Base-by-base conservation (phyloP, 768 basidiomycete genomes). In the Hemileccinum impolitum region DNA sequence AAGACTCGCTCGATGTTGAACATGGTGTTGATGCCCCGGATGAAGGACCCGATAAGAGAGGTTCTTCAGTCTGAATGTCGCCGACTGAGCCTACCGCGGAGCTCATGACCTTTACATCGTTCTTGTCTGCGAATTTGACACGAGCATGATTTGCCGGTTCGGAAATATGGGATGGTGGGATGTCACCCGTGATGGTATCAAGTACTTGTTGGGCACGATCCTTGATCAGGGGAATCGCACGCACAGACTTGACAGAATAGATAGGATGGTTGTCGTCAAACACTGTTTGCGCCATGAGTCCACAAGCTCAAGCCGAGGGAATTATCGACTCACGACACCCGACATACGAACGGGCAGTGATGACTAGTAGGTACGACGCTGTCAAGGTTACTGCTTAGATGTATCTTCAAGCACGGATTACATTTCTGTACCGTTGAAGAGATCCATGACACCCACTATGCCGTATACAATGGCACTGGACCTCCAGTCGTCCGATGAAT, bases 331-430 rank as follows among this genome's bases (percentile, higher is more conserved):
- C 63, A 88, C 90, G 63, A 54, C 76, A 72, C 51, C 90, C 90
- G 12, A 87, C 72, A 52, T 83, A 76, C 39, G 70, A 70, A 50
- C 79, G 78, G 2, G 80, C 74, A 17, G 81, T 82, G 40, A 93
- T 79, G 4, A 90, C 85, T 38, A 93, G 69, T 15, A 93, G 68
- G 71, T 90, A 84, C 9, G 90, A 86, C 31, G 78, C 90, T 91
- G 59, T 45, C 42, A 43, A 52, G 18, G 32, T 31, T 25, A 42
- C 38, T 43, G 11, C 30, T 67, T n/a, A 62, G 56, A 56, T 23
- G 15, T 45, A 39, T 36, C 6, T 15, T 36, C 38, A 17, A 4
- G 14, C 43, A 45, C 21, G 19, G 19, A 39, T 28, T 38, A 39
- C 3, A 50, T 23, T 37, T 52, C 38, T 47, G 34, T 68, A 91